A percentile compares a stretch with the other conserved stretches of the same genome.
phyloP scores from a whole-genome alignment of 306 rosid species.

The Prunus dulcis region DNA sequence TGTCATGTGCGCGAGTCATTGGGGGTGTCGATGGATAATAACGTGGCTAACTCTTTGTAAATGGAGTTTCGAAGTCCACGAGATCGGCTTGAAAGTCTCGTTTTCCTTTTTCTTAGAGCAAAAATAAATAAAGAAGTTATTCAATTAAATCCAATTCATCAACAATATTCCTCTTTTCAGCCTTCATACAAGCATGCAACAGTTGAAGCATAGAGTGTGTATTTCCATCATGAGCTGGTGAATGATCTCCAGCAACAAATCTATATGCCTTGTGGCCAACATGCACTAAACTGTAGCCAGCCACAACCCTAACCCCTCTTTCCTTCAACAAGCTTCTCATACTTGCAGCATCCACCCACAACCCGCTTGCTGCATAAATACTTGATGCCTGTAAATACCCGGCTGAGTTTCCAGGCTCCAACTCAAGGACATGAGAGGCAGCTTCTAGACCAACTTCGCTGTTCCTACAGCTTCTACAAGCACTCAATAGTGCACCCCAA shows the following conservation, averaged over 20 bases:
- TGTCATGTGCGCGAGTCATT: no score
- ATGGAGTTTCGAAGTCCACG: no score
- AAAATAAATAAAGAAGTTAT: no score
- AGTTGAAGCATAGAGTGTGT: conserved; percentile 16
- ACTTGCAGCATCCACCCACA: conserved; percentile 28
- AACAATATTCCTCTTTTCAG: conserved; percentile 5
- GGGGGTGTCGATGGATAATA: no score
- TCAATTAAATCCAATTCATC: not conserved
- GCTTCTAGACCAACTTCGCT: conserved; percentile 25
- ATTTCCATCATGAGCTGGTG: conserved; percentile 19
- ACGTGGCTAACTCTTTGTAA: no score
- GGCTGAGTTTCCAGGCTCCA: conserved; percentile 34
- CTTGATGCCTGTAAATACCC: conserved; percentile 41
- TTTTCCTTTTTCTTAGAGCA: no score
- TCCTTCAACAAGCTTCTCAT: conserved; percentile 39
- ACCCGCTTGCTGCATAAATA: conserved; percentile 32
- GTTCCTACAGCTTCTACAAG: conserved; percentile 37
- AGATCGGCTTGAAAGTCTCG: no score
- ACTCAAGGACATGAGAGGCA: conserved; percentile 22
- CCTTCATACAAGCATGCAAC: conserved; percentile 35
- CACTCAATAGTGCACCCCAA: conserved; percentile 44
- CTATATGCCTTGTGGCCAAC: conserved; percentile 24
- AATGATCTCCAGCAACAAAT: conserved; percentile 45
- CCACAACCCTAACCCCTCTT: conserved; percentile 36
- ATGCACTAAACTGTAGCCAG: conserved; percentile 44